Conservation (phyloP, 768 basidiomycete genomes). For the Symmetrospora coprosmae region DNA sequence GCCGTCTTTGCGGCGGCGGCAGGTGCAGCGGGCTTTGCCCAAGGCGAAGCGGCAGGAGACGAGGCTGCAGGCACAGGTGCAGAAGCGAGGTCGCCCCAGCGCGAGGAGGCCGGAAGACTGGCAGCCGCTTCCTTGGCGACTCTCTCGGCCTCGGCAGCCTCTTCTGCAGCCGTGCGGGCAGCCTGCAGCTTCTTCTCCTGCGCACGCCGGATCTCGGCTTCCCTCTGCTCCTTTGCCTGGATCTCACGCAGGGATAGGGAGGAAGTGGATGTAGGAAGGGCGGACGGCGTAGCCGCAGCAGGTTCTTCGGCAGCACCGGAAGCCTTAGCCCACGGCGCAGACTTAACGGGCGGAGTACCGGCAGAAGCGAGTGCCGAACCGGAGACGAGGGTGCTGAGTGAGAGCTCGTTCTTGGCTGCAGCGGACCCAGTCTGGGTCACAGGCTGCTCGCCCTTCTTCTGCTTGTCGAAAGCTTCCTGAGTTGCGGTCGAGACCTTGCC, state of each 20-base stretch:
- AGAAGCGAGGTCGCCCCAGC: slow-evolving; percentile 34
- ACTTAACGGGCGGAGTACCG: background rate
- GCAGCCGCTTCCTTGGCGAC: slow-evolving; percentile 39
- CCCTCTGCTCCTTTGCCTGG: slow-evolving; percentile 79
- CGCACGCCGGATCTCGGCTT: slow-evolving; percentile 57
- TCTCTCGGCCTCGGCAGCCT: slow-evolving; percentile 19
- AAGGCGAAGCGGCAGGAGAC: slow-evolving; percentile 45
- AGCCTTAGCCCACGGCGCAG: background rate
- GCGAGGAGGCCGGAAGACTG: slow-evolving; percentile 61
- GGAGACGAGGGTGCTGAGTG: background rate
- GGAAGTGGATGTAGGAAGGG: background rate
- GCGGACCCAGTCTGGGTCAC: background rate
- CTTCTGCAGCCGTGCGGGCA: slow-evolving; percentile 31
- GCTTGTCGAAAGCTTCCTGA: slow-evolving; percentile 10
- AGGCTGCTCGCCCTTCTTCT: slow-evolving; percentile 1
- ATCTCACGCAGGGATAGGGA: slow-evolving; percentile 66
- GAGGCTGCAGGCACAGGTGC: slow-evolving; percentile 31
- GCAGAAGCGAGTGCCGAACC: too few relatives aligned
- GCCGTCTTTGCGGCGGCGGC: slow-evolving; percentile 21
- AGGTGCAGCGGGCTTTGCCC: slow-evolving; percentile 52
- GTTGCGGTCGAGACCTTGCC: background rate
- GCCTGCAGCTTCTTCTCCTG: slow-evolving; percentile 51
- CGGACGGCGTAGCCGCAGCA: background rate
- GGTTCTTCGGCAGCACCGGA: background rate
- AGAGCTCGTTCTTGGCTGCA: background rate